Percentiles rank a stretch among this genome's conserved stretches.
Evolutionary conservation across 345 rosid species (phyloP).

Genomic region (Ceriops tagal): DNA sequence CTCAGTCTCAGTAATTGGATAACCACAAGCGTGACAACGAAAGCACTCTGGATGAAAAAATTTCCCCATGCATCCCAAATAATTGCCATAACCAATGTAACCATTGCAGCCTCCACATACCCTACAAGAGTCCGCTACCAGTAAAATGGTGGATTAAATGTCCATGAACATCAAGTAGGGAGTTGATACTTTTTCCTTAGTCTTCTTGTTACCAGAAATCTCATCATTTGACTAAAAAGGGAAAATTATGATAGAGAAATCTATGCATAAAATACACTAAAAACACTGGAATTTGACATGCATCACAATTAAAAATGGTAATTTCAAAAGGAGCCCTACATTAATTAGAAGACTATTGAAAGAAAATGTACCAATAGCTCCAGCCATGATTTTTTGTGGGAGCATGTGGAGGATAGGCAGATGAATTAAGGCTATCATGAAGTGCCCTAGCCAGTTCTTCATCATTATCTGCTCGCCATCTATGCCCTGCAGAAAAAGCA

Average conservation of each 20-base stretch:
- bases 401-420: conserved; percentile 52
- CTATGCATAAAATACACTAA: not conserved
- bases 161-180: not conserved
- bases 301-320: not conserved
- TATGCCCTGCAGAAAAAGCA: conserved; percentile 38
- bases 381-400: conserved; percentile 43
- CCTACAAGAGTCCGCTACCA: conserved; percentile 32
- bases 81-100: conserved; percentile 65
- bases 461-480: conserved; percentile 44
- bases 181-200: not conserved
- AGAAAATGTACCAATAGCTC: conserved; percentile 42
- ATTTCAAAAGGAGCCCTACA: too few relatives aligned
- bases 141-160: not conserved
- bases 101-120: conserved; percentile 71
- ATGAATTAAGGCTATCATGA: conserved; percentile 37
- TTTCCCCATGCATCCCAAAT: conserved; percentile 77
- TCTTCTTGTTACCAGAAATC: too few relatives aligned
- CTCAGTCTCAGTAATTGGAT: conserved; percentile 79
- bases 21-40: conserved; percentile 59
- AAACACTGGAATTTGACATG: not conserved
- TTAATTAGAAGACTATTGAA: not conserved
- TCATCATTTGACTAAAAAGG: too few relatives aligned
- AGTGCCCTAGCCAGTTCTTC: conserved; percentile 45
- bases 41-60: conserved; percentile 92
- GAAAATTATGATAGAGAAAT: too few relatives aligned